Base-by-base conservation (phyloP, 2,329 filamentous ascomycete genomes). In the Fusarium sulawesiense region DNA sequence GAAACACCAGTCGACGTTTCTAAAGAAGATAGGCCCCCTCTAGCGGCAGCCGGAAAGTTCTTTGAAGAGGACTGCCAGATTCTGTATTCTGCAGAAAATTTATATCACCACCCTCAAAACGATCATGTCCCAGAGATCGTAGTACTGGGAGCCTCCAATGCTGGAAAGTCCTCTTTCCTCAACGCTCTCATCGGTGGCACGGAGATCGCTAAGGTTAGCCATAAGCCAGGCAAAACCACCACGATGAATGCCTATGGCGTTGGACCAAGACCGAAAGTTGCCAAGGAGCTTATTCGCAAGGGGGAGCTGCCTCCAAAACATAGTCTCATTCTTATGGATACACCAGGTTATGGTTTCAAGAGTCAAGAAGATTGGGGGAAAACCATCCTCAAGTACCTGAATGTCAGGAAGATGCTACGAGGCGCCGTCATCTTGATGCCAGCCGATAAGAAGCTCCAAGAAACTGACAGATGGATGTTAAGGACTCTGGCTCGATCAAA, bases 111-210 rank as follows among this genome's bases (percentile, higher is more conserved):
- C 63, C 81, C 81, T 30, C 75, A 82, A 72, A 89, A 89, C 76
- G 82, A 82, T 25, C 80, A 81, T 66, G 79, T 84, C 6, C 87
- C 87, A 46, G 87, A 89, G 70, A 87, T 97, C 53, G 91, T 93
- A 76, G 86, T 97, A 47, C 88, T 97, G 40, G 93, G 93, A 45
- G 93, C 94, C 74, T 94, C 93, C 70, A 97, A 97, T 77, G 93
- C 94, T 44, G 93, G 93, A 76, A 97, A 97, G 79, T 96, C 93
- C 3, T 93, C 93, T 18, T 92, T 97, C 72, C 90, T 97, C 80
- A 97, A 97, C 76, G 91, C 92, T 20, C 86, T 97, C 34, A 88
- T 91, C 4, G 90, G 90, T 34, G 70, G 74, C 5, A 65, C 73
- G 25, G 74, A 77, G 25, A 77, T 85, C 8, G 87, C 87, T 14